phyloP scores from a whole-genome alignment of 2,329 filamentous ascomycete genomes.

The Nigrospora osmanthi region DNA sequence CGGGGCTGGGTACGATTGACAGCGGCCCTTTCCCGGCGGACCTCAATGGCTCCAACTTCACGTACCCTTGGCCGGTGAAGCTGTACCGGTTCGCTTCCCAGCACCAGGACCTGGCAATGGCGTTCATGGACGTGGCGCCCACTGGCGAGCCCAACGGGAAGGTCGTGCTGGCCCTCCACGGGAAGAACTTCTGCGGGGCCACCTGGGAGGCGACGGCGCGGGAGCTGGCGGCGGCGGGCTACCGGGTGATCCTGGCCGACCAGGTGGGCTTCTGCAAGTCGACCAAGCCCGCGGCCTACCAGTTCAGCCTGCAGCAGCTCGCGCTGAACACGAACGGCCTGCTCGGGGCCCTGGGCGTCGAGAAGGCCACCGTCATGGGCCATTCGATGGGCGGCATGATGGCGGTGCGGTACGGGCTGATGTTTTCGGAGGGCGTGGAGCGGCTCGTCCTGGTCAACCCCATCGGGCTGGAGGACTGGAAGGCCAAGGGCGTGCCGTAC shows the following conservation, averaged over 20 bases:
- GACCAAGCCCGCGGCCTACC: slow-evolving; percentile 39
- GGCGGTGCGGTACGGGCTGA: slow-evolving; percentile 39
- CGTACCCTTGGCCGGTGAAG: slow-evolving; percentile 42
- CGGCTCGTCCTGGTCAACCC: slow-evolving; percentile 42
- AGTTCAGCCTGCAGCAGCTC: slow-evolving; percentile 44
- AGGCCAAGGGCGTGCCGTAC: slow-evolving; percentile 39
- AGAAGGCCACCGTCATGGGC: slow-evolving; percentile 38
- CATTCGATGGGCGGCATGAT: slow-evolving; percentile 51
- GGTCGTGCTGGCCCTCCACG: slow-evolving; percentile 41
- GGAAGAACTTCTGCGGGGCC: slow-evolving; percentile 48
- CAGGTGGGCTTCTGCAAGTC: slow-evolving; percentile 53
- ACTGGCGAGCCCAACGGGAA: slow-evolving; percentile 24
- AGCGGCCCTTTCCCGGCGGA: slow-evolving; percentile 29
- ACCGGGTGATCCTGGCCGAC: slow-evolving; percentile 44
- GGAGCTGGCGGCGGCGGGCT: slow-evolving; percentile 32
- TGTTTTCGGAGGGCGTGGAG: slow-evolving; percentile 35
- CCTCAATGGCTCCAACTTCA: slow-evolving; percentile 42
- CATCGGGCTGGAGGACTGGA: slow-evolving; percentile 47
- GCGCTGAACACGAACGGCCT: slow-evolving; percentile 42
- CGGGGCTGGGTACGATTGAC: slow-evolving; percentile 15
- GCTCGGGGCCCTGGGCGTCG: slow-evolving; percentile 32
- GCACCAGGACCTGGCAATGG: slow-evolving; percentile 40
- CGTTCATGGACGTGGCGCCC: slow-evolving; percentile 44
- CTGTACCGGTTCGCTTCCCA: slow-evolving; percentile 40
- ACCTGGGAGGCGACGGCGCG: slow-evolving; percentile 43